Percentiles rank a stretch among this genome's conserved stretches.
These are phyloP conservation scores for Coemansia sp. DNA, from an alignment of 192 early-diverging fungal genomes.

Conservation along the genomic window DNA sequence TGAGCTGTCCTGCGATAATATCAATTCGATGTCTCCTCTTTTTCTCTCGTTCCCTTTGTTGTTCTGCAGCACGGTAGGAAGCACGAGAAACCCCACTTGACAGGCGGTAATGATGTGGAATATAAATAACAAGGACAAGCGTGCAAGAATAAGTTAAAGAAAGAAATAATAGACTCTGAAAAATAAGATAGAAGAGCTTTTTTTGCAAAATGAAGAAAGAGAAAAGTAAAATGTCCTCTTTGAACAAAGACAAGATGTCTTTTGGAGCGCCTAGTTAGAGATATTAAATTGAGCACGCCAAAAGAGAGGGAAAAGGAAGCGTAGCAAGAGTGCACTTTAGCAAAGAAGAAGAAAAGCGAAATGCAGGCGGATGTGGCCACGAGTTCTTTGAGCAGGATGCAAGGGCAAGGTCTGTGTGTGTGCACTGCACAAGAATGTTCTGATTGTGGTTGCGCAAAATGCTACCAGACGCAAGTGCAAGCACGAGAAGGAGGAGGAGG, in stretches of 20 bases:
- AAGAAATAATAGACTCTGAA: neutral
- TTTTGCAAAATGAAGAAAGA: conserved; percentile 1
- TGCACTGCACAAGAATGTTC: conserved; percentile 9
- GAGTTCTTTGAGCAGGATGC: conserved; percentile 23
- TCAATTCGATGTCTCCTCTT: neutral
- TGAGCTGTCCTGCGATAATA: neutral
- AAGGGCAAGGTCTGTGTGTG: conserved; percentile 30
- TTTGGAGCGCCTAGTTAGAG: neutral
- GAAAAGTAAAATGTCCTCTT: neutral
- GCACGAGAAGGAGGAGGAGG: neutral
- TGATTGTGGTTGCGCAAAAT: conserved; percentile 11
- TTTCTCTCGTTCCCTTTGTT: neutral
- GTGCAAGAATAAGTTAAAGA: neutral
- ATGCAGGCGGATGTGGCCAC: conserved; percentile 36
- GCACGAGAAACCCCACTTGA: neutral
- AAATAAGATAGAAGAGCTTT: neutral
- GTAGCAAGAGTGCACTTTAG: conserved; percentile 9
- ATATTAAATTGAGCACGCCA: neutral
- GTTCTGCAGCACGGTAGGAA: neutral
- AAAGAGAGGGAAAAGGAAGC: conserved; percentile 6
- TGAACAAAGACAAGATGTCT: conserved; percentile 2
- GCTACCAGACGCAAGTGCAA: neutral
- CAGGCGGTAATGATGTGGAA: neutral
- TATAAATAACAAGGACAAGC: neutral
- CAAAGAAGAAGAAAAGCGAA: conserved; percentile 21